Evolutionary conservation across 805 yeast species (phyloP), one percentile per base, ranked within the genome.

Genomic region (Kodamaea sagamina): DNA sequence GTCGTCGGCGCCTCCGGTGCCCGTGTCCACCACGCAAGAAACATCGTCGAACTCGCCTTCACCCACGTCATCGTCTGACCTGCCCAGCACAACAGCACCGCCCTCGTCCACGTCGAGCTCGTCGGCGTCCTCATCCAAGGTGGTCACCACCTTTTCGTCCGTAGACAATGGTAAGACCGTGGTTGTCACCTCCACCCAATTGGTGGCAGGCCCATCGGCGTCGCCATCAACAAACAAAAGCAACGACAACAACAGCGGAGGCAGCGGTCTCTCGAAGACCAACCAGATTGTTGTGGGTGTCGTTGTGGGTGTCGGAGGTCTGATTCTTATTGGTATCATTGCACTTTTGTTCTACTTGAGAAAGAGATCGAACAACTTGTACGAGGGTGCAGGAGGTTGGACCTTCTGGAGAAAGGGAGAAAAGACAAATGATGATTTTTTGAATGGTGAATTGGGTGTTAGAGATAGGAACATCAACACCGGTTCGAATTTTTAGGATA

Each of bases 391-490:
- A 34, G 61, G 68, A 6, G 68, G 73, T 17, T 71, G 76, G 76
- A 71, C 76, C 3, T 71, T 71, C 63, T 71, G 76, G 76, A 63
- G 75, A 55, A 70, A 68, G 59, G 63, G 65, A 43, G 75, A 68
- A 50, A 69, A 71, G 57, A 59, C 61, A 24, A 62, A 61, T 22
- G 72, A 71, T 43, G 69, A 67, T 40, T 69, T 67, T 49, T 66
- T 71, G 51, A 68, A 61, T 47, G 76, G 74, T 5, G 76, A 71
- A 51, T 64, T 71, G 50, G 76, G 76, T 26, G 75, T 71, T 9
- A 67, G 76, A 51, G 76, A 71, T 52, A 55, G 76, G 48, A 69
- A 70, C 52, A 71, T 70, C 55, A 71, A 71, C 55, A 74, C 70
- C 47, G 76, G 76, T 2, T 67, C 72, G 12, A 71, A 71, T 52